phyloP scores from a whole-genome alignment of 1,284 basidiomycete genomes.

The Anthracocystis setariae region DNA sequence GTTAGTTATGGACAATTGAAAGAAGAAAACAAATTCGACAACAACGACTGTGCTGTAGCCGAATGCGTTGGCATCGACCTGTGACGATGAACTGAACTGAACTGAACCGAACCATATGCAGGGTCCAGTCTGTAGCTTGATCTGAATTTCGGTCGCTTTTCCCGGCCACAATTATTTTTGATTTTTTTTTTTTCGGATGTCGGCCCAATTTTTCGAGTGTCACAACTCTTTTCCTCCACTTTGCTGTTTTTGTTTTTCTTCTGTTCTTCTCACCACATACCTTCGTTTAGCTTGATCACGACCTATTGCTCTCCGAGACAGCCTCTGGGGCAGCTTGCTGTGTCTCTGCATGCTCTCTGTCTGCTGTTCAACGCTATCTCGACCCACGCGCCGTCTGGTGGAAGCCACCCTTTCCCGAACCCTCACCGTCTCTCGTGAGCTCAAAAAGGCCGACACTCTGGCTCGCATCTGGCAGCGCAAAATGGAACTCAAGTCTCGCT shows the following conservation, averaged over 20 bases:
- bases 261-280: too few relatives aligned
- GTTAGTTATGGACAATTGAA: neutral
- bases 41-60: too few relatives aligned
- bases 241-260: too few relatives aligned
- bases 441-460: slow-evolving; percentile 1
- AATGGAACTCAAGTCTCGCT: slow-evolving; percentile 51
- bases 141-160: neutral
- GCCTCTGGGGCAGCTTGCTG: too few relatives aligned
- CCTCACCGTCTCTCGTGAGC: neutral
- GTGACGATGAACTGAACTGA: too few relatives aligned
- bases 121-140: neutral
- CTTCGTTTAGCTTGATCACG: too few relatives aligned
- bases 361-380: neutral
- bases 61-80: too few relatives aligned
- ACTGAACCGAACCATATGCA: too few relatives aligned
- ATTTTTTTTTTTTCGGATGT: slow-evolving; percentile 3
- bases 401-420: neutral
- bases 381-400: neutral
- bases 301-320: too few relatives aligned
- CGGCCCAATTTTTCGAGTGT: neutral
- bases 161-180: too few relatives aligned
- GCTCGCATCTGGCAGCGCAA: slow-evolving; percentile 30
- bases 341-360: neutral
- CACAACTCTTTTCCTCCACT: slow-evolving; percentile 6
- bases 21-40: slow-evolving; percentile 15